Conservation (phyloP, 441 rosid species). For the Cnidoscolus chayamansa region DNA sequence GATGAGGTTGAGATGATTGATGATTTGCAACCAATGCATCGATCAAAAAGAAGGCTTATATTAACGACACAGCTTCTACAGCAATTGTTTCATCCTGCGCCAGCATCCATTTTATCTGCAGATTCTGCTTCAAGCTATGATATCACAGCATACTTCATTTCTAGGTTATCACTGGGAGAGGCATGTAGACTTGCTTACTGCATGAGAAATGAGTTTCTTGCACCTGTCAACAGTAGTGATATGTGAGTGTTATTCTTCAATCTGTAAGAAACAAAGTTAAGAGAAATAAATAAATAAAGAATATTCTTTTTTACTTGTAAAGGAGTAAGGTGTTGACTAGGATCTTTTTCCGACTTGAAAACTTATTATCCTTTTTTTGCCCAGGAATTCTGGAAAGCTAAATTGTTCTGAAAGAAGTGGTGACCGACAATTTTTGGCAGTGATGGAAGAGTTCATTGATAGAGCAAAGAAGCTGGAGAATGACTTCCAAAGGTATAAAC, state of each 20-base stretch:
- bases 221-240: constrained; percentile 25
- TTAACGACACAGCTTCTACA: constrained; percentile 78
- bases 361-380: constrained; percentile 17
- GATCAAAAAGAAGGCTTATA: constrained; percentile 72
- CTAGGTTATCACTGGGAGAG: constrained; percentile 64
- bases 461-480: constrained; percentile 61
- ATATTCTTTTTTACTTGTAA: too few species aligned
- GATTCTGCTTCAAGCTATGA: constrained; percentile 46
- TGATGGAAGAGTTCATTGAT: constrained; percentile 43
- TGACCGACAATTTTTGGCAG: constrained; percentile 34
- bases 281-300: background rate
- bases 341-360: background rate
- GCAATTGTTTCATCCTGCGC: constrained; percentile 55
- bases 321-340: too few species aligned
- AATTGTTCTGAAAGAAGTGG: constrained; percentile 36
- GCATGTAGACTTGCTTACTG: constrained; percentile 45
- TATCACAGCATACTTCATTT: constrained; percentile 41
- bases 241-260: constrained; percentile 39
- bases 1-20: constrained; percentile 43
- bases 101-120: constrained; percentile 41
- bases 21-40: constrained; percentile 35
- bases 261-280: background rate
- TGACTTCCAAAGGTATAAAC: constrained; percentile 46
- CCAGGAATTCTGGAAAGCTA: constrained; percentile 41
- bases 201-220: constrained; percentile 25